Percentiles rank a stretch among this genome's conserved stretches.
Evolutionary conservation across 352 stramenopile genomes (phyloP).

Genomic region (Saprolegnia diclina): DNA sequence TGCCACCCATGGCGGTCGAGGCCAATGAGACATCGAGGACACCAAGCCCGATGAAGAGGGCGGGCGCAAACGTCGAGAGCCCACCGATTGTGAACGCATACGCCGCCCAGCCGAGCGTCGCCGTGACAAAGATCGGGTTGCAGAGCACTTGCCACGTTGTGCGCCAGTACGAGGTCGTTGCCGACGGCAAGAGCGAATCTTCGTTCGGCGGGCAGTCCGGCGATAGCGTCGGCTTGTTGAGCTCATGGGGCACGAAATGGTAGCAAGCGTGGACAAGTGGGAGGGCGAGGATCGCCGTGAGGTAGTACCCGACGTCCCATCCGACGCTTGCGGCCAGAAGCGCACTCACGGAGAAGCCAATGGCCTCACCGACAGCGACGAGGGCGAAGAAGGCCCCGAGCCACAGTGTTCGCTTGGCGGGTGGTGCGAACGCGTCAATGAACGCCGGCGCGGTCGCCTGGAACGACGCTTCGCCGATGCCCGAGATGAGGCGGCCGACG

Average conservation of each 20-base stretch:
- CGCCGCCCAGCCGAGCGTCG: constrained; percentile 60
- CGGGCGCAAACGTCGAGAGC: constrained; percentile 78
- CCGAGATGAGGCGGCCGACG: constrained; percentile 45
- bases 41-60: constrained; percentile 86
- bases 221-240: background rate
- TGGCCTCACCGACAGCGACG: constrained; percentile 44
- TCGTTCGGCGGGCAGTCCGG: background rate
- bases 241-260: background rate
- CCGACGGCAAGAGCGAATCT: background rate
- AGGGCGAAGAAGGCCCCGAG: constrained; percentile 54
- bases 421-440: constrained; percentile 53
- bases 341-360: constrained; percentile 37
- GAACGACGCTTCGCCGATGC: constrained; percentile 57
- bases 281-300: constrained; percentile 31
- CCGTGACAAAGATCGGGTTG: constrained; percentile 47
- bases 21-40: constrained; percentile 76
- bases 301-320: constrained; percentile 43
- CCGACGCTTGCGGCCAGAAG: constrained; percentile 25
- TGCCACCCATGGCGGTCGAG: constrained; percentile 82
- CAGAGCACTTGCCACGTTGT: background rate
- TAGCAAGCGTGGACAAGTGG: constrained; percentile 9
- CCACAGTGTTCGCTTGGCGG: constrained; percentile 40
- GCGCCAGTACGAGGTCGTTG: background rate
- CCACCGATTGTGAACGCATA: constrained; percentile 84
- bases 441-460: constrained; percentile 53